Conservation (phyloP, 23 red algal species). For the Gracilaria gracilis region DNA sequence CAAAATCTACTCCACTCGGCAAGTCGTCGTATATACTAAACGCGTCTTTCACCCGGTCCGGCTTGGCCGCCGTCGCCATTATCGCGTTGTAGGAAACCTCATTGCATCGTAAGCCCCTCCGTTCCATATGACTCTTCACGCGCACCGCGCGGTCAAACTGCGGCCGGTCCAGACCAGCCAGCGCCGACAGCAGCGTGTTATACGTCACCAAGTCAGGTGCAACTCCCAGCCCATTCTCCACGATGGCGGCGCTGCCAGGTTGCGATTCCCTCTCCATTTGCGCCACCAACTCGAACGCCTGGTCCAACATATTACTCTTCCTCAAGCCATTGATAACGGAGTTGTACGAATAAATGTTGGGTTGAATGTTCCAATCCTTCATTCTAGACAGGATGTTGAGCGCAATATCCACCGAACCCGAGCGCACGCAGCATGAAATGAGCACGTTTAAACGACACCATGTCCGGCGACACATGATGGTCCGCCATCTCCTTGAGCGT, state of each 20-base stretch:
- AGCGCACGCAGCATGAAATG: conserved; percentile 81
- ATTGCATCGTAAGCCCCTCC: conserved; percentile 41
- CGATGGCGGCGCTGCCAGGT: neutral
- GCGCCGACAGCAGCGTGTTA: conserved; percentile 67
- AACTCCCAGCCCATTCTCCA: conserved; percentile 1
- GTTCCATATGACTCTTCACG: conserved; percentile 66
- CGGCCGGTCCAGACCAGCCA: conserved; percentile 32
- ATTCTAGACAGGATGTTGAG: conserved; percentile 80
- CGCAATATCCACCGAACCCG: conserved; percentile 69
- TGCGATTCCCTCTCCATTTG: conserved; percentile 60
- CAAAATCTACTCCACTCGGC: too few species aligned
- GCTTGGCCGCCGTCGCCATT: conserved; percentile 54
- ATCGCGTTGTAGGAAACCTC: conserved; percentile 79
- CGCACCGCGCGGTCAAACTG: conserved; percentile 63
- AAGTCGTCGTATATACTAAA: conserved; percentile 81
- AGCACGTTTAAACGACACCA: too few species aligned
- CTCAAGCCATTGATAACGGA: conserved; percentile 81
- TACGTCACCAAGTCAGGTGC: conserved; percentile 74
- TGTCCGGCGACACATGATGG: too few species aligned
- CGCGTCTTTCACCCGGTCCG: conserved; percentile 69
- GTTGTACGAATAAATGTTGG: conserved; percentile 85
- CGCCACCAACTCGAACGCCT: conserved; percentile 75
- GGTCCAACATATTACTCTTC: conserved; percentile 59
- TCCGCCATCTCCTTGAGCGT: too few species aligned
- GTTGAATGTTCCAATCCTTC: conserved; percentile 63